Conservation (phyloP, 2,329 filamentous ascomycete species). For the Aspergillus floridensis region DNA sequence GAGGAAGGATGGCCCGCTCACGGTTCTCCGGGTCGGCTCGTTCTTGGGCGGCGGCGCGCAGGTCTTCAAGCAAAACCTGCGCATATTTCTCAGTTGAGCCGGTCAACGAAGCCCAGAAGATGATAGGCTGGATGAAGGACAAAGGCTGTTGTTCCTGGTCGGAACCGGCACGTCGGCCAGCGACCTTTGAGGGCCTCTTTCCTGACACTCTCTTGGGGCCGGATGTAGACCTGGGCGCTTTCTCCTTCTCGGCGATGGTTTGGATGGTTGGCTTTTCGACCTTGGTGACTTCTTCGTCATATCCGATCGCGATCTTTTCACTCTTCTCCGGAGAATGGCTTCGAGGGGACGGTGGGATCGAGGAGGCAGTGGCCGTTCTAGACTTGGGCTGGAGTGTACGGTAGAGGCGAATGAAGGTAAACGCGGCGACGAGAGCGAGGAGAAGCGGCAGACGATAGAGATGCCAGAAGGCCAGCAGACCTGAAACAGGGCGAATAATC, state of each 20-base stretch:
- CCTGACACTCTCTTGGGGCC: slow-evolving; percentile 37
- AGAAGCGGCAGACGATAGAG: slow-evolving; percentile 47
- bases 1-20: slow-evolving; percentile 47
- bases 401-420: slow-evolving; percentile 32
- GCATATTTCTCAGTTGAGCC: slow-evolving; percentile 76
- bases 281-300: background rate
- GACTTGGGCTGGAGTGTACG: slow-evolving; percentile 23
- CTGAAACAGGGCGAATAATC: slow-evolving; percentile 20
- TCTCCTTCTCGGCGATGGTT: background rate
- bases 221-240: slow-evolving; percentile 17
- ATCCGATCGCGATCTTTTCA: slow-evolving; percentile 10
- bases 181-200: slow-evolving; percentile 32
- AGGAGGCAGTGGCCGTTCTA: slow-evolving; percentile 30
- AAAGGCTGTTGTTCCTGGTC: slow-evolving; percentile 18
- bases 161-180: slow-evolving; percentile 20
- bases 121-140: slow-evolving; percentile 58
- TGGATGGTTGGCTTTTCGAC: background rate
- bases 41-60: slow-evolving; percentile 47
- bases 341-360: slow-evolving; percentile 32
- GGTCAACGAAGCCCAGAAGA: slow-evolving; percentile 90
- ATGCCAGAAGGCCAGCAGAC: slow-evolving; percentile 47
- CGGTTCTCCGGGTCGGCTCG: slow-evolving; percentile 22
- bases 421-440: slow-evolving; percentile 36
- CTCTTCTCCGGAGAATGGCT: slow-evolving; percentile 26
- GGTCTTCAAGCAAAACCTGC: slow-evolving; percentile 57